These are phyloP conservation scores for Boeremia lycopersici DNA, from an alignment of 2,329 filamentous ascomycete species.

Conservation along the genomic window DNA sequence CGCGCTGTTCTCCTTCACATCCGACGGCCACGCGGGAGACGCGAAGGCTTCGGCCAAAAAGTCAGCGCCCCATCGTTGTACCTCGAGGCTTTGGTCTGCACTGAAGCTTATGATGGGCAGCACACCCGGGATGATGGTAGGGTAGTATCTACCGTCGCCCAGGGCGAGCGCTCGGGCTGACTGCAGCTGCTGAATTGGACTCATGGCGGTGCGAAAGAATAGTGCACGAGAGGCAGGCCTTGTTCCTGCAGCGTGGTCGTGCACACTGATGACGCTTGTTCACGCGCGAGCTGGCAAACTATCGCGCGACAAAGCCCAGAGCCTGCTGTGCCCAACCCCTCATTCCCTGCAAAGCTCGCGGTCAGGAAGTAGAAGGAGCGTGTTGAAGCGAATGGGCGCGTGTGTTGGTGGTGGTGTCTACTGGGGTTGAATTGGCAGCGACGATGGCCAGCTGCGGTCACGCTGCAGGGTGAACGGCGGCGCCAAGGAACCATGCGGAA, in stretches of 20 bases:
- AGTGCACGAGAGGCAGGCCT: constrained; percentile 32
- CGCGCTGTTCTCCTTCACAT: constrained; percentile 81
- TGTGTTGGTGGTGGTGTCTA: constrained; percentile 26
- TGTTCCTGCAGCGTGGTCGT: constrained; percentile 28
- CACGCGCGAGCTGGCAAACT: constrained; percentile 40
- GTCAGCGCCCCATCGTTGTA: constrained; percentile 94
- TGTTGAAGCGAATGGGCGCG: constrained; percentile 30
- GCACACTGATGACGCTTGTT: constrained; percentile 30
- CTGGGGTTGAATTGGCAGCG: constrained; percentile 12
- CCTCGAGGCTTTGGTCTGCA: constrained; percentile 68
- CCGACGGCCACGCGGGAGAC: constrained; percentile 77
- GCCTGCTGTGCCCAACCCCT: constrained; percentile 24
- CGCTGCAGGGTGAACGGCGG: constrained; percentile 12
- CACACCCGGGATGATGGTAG: constrained; percentile 88
- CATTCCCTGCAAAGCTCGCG: constrained; percentile 38
- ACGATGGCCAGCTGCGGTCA: constrained; percentile 8
- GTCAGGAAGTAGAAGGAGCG: constrained; percentile 30
- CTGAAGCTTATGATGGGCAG: constrained; percentile 84
- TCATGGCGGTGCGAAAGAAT: constrained; percentile 34
- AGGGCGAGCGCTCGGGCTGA: constrained; percentile 89
- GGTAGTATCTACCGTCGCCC: constrained; percentile 84
- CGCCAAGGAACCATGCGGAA: constrained; percentile 16
- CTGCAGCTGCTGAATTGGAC: constrained; percentile 76
- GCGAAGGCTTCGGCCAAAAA: constrained; percentile 96
- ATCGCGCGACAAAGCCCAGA: constrained; percentile 40